A percentile compares a stretch with the other conserved stretches of the same genome.
These are phyloP conservation scores for Cyclostephanos tholiformis DNA, from an alignment of 108 stramenopile genomes.

Conservation along the genomic window DNA sequence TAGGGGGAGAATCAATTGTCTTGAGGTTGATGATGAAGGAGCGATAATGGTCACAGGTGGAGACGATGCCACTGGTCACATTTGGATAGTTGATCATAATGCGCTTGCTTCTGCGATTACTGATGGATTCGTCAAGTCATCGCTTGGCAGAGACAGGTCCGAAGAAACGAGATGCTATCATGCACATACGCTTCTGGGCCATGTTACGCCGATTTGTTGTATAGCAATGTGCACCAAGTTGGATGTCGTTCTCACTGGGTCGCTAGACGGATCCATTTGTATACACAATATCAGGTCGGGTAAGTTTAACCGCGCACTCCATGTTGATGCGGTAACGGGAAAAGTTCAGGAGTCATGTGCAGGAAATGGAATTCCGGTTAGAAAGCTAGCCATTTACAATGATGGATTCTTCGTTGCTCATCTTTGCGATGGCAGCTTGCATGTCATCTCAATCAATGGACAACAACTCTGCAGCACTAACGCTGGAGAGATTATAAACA, in stretches of 20 bases:
- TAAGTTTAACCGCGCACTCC: conserved; percentile 69
- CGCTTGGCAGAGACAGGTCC: conserved; percentile 49
- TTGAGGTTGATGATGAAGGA: conserved; percentile 65
- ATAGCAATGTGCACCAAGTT: conserved; percentile 66
- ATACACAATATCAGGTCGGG: conserved; percentile 73
- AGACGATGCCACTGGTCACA: conserved; percentile 75
- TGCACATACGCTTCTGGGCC: conserved; percentile 73
- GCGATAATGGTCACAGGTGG: conserved; percentile 75
- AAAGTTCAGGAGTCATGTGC: conserved; percentile 43
- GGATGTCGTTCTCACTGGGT: conserved; percentile 76
- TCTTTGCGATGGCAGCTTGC: conserved; percentile 59
- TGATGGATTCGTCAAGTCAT: conserved; percentile 76
- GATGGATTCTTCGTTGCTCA: conserved; percentile 70
- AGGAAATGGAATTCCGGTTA: conserved; percentile 43
- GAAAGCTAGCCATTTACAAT: conserved; percentile 60
- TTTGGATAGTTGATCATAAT: conserved; percentile 81
- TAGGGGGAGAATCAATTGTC: conserved; percentile 68
- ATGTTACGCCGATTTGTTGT: conserved; percentile 69
- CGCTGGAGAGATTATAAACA: conserved; percentile 67
- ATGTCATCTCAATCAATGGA: conserved; percentile 73
- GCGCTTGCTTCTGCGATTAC: conserved; percentile 68
- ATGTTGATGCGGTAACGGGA: conserved; percentile 34
- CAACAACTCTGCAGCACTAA: conserved; percentile 48
- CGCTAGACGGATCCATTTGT: conserved; percentile 65
- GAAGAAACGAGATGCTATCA: conserved; percentile 56